Evolutionary conservation across 345 rosid species (phyloP).

Genomic region (Dimocarpus longan): DNA sequence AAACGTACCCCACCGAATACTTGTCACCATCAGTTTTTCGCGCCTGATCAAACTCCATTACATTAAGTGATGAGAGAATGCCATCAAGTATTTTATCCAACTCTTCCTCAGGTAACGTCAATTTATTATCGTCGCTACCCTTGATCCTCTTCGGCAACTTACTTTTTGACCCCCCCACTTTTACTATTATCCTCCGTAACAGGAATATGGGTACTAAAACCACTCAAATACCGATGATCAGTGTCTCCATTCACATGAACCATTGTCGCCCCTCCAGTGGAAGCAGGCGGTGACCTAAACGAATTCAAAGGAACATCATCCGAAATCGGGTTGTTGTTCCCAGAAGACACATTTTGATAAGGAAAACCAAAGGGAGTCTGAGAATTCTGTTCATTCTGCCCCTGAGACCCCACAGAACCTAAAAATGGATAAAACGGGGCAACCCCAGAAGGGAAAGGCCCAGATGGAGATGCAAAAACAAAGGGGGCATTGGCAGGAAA

Average conservation of each 20-base stretch:
- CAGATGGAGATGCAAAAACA: constrained; percentile 48
- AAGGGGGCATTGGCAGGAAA: constrained; percentile 43
- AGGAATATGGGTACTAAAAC: constrained; percentile 23
- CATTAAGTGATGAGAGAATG: constrained; percentile 30
- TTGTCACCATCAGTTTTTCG: constrained; percentile 53
- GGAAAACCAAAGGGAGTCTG: not conserved
- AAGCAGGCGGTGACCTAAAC: constrained; percentile 37
- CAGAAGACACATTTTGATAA: not conserved
- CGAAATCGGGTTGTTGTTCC: constrained; percentile 29
- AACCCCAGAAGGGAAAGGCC: constrained; percentile 49
- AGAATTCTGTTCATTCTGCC: not conserved
- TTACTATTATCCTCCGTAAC: constrained; percentile 36
- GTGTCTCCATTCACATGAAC: constrained; percentile 28
- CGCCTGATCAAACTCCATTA: constrained; percentile 23
- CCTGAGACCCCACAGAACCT: constrained; percentile 22
- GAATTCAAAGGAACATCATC: constrained; percentile 44
- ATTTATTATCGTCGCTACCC: constrained; percentile 19
- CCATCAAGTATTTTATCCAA: constrained; percentile 29
- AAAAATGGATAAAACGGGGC: constrained; percentile 61
- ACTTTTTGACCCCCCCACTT: constrained; percentile 32
- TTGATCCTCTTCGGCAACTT: constrained; percentile 38
- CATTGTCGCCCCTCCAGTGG: constrained; percentile 13
- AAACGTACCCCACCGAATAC: constrained; percentile 43
- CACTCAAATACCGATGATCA: not conserved
- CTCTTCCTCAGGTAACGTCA: constrained; percentile 24